Conservation (phyloP, 306 rosid genomes). For the Medicago arabica region DNA sequence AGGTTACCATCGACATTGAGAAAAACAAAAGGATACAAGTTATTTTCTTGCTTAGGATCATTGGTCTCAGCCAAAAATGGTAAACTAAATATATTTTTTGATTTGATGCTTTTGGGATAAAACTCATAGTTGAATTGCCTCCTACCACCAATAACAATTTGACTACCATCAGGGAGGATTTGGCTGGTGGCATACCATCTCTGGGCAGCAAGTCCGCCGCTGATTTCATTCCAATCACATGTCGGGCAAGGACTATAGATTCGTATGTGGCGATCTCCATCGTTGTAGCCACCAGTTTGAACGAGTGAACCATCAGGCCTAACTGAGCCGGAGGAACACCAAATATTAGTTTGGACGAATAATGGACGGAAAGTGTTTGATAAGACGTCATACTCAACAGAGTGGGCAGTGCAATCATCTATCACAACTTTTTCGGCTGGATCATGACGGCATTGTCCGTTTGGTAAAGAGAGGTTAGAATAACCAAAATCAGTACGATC, state of each 20-base stretch:
- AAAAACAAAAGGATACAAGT: constrained; percentile 73
- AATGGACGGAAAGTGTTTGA: constrained; percentile 65
- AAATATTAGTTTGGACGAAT: constrained; percentile 63
- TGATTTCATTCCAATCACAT: constrained; percentile 59
- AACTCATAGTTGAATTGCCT: constrained; percentile 64
- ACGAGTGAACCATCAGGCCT: constrained; percentile 53
- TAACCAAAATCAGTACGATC: constrained; percentile 82
- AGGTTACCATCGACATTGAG: constrained; percentile 65
- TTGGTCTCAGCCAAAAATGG: constrained; percentile 53
- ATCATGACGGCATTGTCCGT: constrained; percentile 55
- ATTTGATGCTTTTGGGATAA: constrained; percentile 46
- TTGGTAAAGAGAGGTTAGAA: constrained; percentile 60
- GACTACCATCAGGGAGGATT: constrained; percentile 59
- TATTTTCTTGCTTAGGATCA: constrained; percentile 53
- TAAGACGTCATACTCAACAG: constrained; percentile 66
- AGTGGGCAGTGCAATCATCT: constrained; percentile 81
- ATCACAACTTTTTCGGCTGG: constrained; percentile 46
- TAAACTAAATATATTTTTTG: background rate
- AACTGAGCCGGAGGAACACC: constrained; percentile 83
- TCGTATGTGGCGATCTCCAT: constrained; percentile 52
- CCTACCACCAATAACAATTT: constrained; percentile 65
- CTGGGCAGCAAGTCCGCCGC: constrained; percentile 8
- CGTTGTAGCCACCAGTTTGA: constrained; percentile 68
- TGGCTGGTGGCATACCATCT: constrained; percentile 75
- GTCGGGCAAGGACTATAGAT: constrained; percentile 44